A percentile compares a stretch with the other conserved stretches of the same genome.
phyloP scores from a whole-genome alignment of 441 rosid species.

The Syzygium syzygioides region DNA sequence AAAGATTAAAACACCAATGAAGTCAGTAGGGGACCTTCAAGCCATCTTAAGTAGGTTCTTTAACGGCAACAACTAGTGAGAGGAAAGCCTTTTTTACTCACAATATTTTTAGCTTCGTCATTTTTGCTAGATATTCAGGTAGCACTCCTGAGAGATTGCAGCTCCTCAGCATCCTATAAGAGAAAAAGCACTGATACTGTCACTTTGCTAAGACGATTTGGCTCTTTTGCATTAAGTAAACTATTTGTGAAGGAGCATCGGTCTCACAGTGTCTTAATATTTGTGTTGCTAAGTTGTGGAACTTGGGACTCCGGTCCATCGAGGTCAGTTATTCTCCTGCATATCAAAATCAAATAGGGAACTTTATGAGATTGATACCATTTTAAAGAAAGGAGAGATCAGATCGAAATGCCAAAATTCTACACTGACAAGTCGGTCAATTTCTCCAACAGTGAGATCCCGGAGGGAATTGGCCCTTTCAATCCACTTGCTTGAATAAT shows the following conservation, averaged over 20 bases:
- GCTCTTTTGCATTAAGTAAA: background rate
- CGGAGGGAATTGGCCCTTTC: conserved; percentile 5
- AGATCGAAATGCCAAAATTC: background rate
- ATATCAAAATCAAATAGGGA: background rate
- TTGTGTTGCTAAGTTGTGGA: background rate
- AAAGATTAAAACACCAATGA: background rate
- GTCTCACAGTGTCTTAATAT: background rate
- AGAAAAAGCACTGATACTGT: background rate
- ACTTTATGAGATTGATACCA: background rate
- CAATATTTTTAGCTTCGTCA: background rate
- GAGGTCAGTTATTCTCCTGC: conserved; percentile 10
- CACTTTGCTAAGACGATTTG: background rate
- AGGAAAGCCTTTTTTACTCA: background rate
- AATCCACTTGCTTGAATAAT: conserved; percentile 10
- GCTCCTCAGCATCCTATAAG: conserved; percentile 7
- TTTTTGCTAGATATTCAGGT: background rate
- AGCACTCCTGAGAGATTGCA: conserved; percentile 8
- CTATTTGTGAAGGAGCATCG: background rate
- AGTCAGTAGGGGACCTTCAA: background rate
- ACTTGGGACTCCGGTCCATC: background rate
- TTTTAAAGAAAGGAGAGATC: background rate
- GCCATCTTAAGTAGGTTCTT: background rate
- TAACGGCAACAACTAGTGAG: background rate
- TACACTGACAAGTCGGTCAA: background rate
- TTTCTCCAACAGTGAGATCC: background rate